Evolutionary conservation across 768 basidiomycete species (phyloP), one percentile per base, ranked within the genome.

Genomic region (Pseudohyphozyma bogoriensis): DNA sequence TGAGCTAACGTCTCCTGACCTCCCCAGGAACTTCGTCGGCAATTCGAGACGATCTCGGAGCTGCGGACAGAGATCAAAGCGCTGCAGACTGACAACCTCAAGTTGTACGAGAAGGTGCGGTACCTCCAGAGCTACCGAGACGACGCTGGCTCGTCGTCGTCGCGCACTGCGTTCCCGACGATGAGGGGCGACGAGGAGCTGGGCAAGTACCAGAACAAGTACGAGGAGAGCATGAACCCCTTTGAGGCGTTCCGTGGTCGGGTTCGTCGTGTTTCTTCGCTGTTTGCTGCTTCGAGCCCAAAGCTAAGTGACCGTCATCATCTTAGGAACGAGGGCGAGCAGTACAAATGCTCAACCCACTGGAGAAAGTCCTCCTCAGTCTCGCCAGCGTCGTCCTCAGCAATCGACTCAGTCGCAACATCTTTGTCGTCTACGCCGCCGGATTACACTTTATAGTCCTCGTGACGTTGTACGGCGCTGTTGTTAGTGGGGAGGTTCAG

Each of bases 101-200:
- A 99, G 73, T 77, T 97, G 61, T 97, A 97, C 74, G 95, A 97
- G 75, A 99, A 97, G 77, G 92, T 97, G 54, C 84, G 92, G 62
- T 97, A 97, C 73, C 95, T 96, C 85, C 92, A 97, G 73, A 89
- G 86, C 63, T 99, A 97, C 70, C 81, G 87, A 22, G 87, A 90
- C 70, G 86, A 88, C 39, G 68, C 56, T n/a, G 65, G 54, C 5
- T 24, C n/a, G 26, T 29, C 31, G 15, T n/a, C 22, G 10, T 28
- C 53, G 39, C 32, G 33, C 11, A 35, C 33, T 8, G 50, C 50
- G 22, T 66, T 66, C 56, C 56, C 51, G 51, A 54, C 55, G 31
- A 58, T 60, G 3, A 64, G 71, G 40, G 71, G 65, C 58, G 78
- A 71, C 51, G 86, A 85, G 67, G 88, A 89, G 67, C 83, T 97